Base-by-base conservation (phyloP, 192 early-diverging fungal species). In the Coemansia pectinata region DNA sequence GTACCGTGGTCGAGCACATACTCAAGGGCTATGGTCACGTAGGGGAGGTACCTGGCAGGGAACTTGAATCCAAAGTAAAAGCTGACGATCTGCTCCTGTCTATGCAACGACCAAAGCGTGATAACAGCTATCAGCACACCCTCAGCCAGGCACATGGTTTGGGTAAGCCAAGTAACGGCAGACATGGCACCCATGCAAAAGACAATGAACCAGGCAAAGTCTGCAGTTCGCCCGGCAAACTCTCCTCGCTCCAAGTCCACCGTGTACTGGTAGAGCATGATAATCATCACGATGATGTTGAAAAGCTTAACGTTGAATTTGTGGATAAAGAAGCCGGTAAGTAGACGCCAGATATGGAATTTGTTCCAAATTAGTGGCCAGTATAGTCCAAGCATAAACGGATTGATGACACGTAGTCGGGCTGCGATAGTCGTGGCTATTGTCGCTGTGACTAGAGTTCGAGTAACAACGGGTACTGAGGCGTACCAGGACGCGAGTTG, bases 51-150 rank as follows among this genome's bases (percentile, higher is more conserved):
- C 41, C 86, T 62, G 1, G 90, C 91, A 72, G 89, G 65, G 66
- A 95, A 92, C 52, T 71, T 78, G 40, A 94, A 63, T 6, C 92
- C 94, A 72, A 94, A 89, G 67, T 92, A 79, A 72, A 95, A 93
- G 7, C 70, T 81, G 5, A 95, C 90, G 5, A 64, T 76, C 62
- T 65, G 60, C 23, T 87, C 83, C 23, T 83, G 72, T 60, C 87
- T 79, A 69, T 88, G 74, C 78, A 87, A 77, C n/a, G 90, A 80
- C 94, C 94, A 95, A 45, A 94, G 74, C 47, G 92, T 94, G n/a
- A 88, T 66, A 33, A 94, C 64, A 5, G 88, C 71, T 74, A 94
- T 69, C 55, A 88, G 50, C 17, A 95, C 70, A 5, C 79, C 81
- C 15, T 87, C 79, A 15, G 58, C 59, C 34, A 69, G n/a, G 59